Base-by-base conservation (phyloP, 2,329 filamentous ascomycete species). In the Acrocalymma vagum region DNA sequence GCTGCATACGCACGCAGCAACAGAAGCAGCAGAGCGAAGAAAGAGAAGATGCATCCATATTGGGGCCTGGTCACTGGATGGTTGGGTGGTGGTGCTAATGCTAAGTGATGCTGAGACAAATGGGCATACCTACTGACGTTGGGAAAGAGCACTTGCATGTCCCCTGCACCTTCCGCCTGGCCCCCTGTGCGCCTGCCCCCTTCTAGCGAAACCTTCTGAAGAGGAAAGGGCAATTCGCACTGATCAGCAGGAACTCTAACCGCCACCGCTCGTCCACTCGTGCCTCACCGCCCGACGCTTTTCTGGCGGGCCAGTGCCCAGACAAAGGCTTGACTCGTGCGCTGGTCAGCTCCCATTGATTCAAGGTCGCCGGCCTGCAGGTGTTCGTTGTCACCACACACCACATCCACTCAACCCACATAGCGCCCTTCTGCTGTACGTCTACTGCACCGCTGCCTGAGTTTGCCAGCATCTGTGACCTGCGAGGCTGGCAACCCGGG, bases 381-480 rank as follows among this genome's bases (percentile, higher is more conserved):
- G 49, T 58, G 54, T 44, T 58, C 47, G 56, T 50, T 64, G 57
- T 58, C 56, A 9, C 38, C 33, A 32, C 36, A 35, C 36, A 36
- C 42, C 40, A 42, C 43, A 27, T 40, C 44, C 50, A 38, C 33
- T 42, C 43, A 34, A 36, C 34, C 30, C 17, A 34, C 45, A 46
- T 51, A 50, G 37, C 48, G 32, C 43, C 37, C 43, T 40, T 42
- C 38, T 43, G 34, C 48, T 45, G 52, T 53, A 60, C 54, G 42
- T 44, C 51, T 50, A 34, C 63, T 65, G 63, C 63, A 66, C 54
- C 51, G 41, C 60, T 62, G 63, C 58, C 56, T 57, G 49, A 64
- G 58, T 49, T 51, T 51, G 53, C 54, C 55, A 48, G 55, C 55
- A 47, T 54, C 54, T 55, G 58, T 55, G 57, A 62, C 55, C 48